A percentile compares a stretch with the other conserved stretches of the same genome.
Conservation (phyloP, 2,329 filamentous ascomycete species). For the Aspergillus hiratsukae region DNA sequence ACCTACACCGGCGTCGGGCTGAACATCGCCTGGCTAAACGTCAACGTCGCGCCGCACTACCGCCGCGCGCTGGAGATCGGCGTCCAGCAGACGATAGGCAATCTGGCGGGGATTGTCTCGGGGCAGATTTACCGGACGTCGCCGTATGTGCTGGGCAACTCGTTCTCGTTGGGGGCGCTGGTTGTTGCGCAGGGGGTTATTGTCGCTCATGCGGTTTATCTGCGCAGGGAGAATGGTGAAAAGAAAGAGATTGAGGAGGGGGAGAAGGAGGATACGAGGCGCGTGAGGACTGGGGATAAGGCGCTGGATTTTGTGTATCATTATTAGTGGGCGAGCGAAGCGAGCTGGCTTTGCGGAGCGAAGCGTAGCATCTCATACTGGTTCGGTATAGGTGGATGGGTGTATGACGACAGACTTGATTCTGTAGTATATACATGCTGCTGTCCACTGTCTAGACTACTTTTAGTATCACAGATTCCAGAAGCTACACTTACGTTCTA, state of each 20-base stretch:
- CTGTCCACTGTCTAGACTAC: too few relatives aligned
- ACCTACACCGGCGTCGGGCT: conserved; percentile 48
- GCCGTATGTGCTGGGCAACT: conserved; percentile 35
- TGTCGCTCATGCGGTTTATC: conserved; percentile 39
- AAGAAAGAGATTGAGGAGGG: conserved; percentile 40
- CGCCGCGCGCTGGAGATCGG: conserved; percentile 46
- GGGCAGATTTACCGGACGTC: conserved; percentile 43
- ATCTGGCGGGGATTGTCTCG: conserved; percentile 46
- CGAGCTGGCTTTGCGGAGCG: too few relatives aligned
- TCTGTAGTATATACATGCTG: too few relatives aligned
- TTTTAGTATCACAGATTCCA: too few relatives aligned
- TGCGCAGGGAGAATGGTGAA: conserved; percentile 38
- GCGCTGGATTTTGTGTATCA: conserved; percentile 49
- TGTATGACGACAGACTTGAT: too few relatives aligned
- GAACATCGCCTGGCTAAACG: conserved; percentile 46
- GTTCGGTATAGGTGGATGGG: too few relatives aligned
- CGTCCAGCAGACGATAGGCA: conserved; percentile 46
- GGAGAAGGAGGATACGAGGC: conserved; percentile 39
- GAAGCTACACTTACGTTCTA: too few relatives aligned
- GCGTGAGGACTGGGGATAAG: conserved; percentile 45
- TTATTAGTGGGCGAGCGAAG: conserved; percentile 21
- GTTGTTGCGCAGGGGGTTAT: conserved; percentile 37
- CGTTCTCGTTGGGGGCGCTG: conserved; percentile 35
- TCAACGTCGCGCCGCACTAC: conserved; percentile 47
- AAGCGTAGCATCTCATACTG: too few relatives aligned